phyloP scores from a whole-genome alignment of 108 stramenopile species.

The Aurantiochytrium sp. region DNA sequence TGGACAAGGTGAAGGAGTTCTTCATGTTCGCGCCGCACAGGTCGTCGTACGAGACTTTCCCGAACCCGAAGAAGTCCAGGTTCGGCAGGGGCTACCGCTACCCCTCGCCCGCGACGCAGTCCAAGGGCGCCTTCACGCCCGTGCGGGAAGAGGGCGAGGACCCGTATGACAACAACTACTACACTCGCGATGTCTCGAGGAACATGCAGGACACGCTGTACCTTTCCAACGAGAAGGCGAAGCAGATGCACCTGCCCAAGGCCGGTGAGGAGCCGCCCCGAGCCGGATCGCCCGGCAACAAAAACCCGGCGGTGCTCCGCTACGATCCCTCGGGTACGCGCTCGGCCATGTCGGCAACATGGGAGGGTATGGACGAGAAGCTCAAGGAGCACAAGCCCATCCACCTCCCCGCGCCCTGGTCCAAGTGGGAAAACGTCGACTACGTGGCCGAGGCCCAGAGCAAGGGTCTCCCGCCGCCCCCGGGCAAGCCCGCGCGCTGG shows the following conservation, averaged over 20 bases:
- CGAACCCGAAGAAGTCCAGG: not conserved
- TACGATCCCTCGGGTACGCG: slow-evolving; percentile 26
- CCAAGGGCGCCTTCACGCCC: not conserved
- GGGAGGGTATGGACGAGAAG: not conserved
- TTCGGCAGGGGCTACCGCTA: not conserved
- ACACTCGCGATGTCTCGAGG: not conserved
- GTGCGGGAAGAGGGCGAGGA: not conserved
- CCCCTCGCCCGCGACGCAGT: not conserved
- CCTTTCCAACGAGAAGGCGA: not conserved
- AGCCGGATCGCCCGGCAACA: slow-evolving; percentile 15
- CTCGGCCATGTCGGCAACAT: not conserved
- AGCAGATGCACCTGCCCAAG: not conserved
- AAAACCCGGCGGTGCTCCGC: slow-evolving; percentile 25
- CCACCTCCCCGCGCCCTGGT: not conserved
- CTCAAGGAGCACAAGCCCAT: not conserved
- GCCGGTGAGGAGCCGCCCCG: not conserved
- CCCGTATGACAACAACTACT: slow-evolving; percentile 5
- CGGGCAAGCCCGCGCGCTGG: slow-evolving; percentile 26
- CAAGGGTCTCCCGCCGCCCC: not conserved
- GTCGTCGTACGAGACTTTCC: not conserved
- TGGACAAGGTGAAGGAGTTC: slow-evolving; percentile 19
- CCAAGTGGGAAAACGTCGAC: not conserved
- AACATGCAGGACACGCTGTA: not conserved
- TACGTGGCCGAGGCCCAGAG: not conserved
- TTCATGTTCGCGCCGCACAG: not conserved